Conservation (phyloP, 108 stramenopile species). For the Heterococcus sp. region DNA sequence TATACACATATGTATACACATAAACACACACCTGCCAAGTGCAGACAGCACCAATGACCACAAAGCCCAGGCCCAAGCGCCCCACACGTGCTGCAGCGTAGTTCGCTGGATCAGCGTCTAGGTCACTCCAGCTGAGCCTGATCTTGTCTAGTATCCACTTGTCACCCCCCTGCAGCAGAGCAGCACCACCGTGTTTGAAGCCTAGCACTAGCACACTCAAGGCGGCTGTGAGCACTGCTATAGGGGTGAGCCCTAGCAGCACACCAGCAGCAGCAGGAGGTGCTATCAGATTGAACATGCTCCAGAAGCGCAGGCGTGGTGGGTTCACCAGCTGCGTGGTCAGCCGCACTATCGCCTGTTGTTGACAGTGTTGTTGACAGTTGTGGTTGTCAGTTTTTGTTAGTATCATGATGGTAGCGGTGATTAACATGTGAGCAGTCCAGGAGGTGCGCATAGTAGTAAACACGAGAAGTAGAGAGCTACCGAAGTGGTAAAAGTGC, state of each 20-base stretch:
- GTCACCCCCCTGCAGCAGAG: too few relatives aligned
- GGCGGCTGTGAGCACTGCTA: slow-evolving; percentile 56
- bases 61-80: slow-evolving; percentile 69
- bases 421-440: too few relatives aligned
- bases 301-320: slow-evolving; percentile 61
- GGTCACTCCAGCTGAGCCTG: slow-evolving; percentile 62
- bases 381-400: too few relatives aligned
- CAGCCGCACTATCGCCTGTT: slow-evolving; percentile 47
- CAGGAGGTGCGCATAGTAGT: too few relatives aligned
- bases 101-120: slow-evolving; percentile 54
- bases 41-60: slow-evolving; percentile 45
- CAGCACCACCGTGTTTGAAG: background rate
- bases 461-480: too few relatives aligned
- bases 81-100: slow-evolving; percentile 53
- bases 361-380: background rate
- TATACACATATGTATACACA: slow-evolving; percentile 56
- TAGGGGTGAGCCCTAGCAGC: slow-evolving; percentile 64
- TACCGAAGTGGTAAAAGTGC: too few relatives aligned
- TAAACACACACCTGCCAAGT: slow-evolving; percentile 15
- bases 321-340: slow-evolving; percentile 67
- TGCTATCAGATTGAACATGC: slow-evolving; percentile 62
- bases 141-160: slow-evolving; percentile 41
- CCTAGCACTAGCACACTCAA: slow-evolving; percentile 46
- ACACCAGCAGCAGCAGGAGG: slow-evolving; percentile 68
- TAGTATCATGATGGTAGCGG: too few relatives aligned